Conservation (phyloP, 495 filamentous ascomycete species). For the Annulohypoxylon moriforme region DNA sequence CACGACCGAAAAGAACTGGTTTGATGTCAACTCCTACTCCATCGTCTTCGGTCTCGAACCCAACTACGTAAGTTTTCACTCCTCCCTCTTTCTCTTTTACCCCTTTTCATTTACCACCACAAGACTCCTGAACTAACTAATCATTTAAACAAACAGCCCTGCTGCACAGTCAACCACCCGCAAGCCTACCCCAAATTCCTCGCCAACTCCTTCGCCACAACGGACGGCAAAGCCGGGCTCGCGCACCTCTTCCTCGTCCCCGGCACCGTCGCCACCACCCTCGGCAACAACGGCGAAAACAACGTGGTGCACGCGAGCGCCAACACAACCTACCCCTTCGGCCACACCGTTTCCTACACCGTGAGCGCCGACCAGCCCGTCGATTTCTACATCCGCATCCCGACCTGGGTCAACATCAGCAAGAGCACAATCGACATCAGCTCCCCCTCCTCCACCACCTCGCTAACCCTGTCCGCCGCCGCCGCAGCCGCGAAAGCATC, state of each 20-base stretch:
- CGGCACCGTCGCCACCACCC: conserved; percentile 28
- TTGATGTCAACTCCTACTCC: conserved; percentile 55
- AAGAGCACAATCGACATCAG: conserved; percentile 32
- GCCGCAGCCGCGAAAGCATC: conserved; percentile 49
- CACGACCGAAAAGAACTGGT: conserved; percentile 56
- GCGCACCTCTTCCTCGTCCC: conserved; percentile 59
- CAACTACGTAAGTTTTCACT: conserved; percentile 41
- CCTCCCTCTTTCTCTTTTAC: background rate
- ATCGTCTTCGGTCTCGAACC: conserved; percentile 60
- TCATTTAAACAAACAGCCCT: conserved; percentile 53
- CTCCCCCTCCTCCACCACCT: conserved; percentile 10
- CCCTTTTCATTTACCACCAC: background rate
- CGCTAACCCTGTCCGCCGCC: background rate
- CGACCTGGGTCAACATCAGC: conserved; percentile 53
- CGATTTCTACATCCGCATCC: conserved; percentile 63
- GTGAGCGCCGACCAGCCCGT: conserved; percentile 55
- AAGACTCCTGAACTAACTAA: background rate
- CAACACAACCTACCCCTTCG: conserved; percentile 67
- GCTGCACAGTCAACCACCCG: conserved; percentile 73
- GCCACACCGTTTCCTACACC: conserved; percentile 59
- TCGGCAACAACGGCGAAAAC: conserved; percentile 11
- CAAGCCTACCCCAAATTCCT: conserved; percentile 72
- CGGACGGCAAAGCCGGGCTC: conserved; percentile 47
- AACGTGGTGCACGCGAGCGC: conserved; percentile 24
- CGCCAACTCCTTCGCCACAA: conserved; percentile 42